Conservation (phyloP, 2,329 filamentous ascomycete species). For the Myriosclerotinia curreyana region DNA sequence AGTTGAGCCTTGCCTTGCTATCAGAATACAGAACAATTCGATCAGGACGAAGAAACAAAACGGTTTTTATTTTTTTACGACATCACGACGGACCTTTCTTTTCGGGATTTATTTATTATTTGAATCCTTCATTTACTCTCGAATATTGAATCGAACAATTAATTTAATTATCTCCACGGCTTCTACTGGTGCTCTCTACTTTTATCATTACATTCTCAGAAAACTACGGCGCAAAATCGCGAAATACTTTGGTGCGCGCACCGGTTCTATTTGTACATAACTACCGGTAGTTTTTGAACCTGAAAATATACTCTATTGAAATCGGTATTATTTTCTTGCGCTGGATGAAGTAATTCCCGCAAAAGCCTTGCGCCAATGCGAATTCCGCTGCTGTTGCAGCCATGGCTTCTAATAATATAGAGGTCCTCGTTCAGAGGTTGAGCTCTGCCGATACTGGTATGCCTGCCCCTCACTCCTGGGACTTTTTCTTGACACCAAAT, state of each 20-base stretch:
- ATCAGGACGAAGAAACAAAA: slow-evolving; percentile 10
- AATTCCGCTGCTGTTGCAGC: slow-evolving; percentile 46
- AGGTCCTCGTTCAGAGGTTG: slow-evolving; percentile 57
- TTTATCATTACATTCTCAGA: not conserved
- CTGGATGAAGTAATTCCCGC: slow-evolving; percentile 19
- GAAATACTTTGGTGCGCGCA: slow-evolving; percentile 9
- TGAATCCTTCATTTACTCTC: slow-evolving; percentile 2
- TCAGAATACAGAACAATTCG: slow-evolving; percentile 4
- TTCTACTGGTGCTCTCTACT: not conserved
- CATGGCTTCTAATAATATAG: slow-evolving; percentile 61
- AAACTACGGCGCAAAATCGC: not conserved
- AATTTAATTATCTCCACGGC: not conserved
- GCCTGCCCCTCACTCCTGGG: slow-evolving; percentile 21
- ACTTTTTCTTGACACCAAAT: slow-evolving; percentile 8
- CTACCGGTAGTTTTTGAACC: slow-evolving; percentile 5
- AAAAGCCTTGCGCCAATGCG: slow-evolving; percentile 32
- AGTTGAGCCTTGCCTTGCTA: slow-evolving; percentile 17
- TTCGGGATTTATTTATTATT: not conserved
- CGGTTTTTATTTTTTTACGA: slow-evolving; percentile 7
- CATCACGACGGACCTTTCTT: slow-evolving; percentile 10
- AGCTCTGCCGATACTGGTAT: slow-evolving; percentile 45
- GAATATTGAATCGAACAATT: not conserved
- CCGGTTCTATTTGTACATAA: slow-evolving; percentile 4
- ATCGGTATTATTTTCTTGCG: slow-evolving; percentile 5
- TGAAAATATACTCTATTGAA: slow-evolving; percentile 4